These are phyloP conservation scores for Globomyces pollinis-pini DNA, from an alignment of 192 early-diverging fungal genomes.

Conservation along the genomic window DNA sequence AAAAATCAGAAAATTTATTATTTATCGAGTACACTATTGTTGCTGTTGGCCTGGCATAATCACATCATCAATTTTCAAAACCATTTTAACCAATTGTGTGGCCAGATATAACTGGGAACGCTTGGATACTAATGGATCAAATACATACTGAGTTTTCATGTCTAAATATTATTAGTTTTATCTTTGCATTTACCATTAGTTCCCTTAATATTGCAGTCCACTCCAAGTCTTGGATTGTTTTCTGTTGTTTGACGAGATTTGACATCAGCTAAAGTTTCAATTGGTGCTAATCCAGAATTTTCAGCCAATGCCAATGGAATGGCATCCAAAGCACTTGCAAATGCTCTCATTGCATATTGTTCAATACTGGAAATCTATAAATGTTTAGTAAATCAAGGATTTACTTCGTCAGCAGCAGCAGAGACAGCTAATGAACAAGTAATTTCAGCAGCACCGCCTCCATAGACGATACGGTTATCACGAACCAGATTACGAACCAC, in stretches of 20 bases:
- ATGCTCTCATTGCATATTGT: slow-evolving; percentile 99
- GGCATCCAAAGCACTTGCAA: slow-evolving; percentile 91
- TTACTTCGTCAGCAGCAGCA: slow-evolving; percentile 83
- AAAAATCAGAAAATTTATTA: slow-evolving; percentile 2
- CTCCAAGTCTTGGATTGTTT: slow-evolving; percentile 79
- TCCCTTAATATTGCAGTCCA: slow-evolving; percentile 91
- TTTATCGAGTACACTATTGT: slow-evolving; percentile 2
- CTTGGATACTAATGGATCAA: slow-evolving; percentile 99
- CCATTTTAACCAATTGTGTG: slow-evolving; percentile 98
- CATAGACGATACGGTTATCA: slow-evolving; percentile 98
- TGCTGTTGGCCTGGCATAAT: slow-evolving; percentile 19
- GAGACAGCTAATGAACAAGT: slow-evolving; percentile 89
- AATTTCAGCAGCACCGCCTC: slow-evolving; percentile 98
- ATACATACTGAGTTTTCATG: slow-evolving; percentile 97
- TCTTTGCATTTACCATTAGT: slow-evolving; percentile 56
- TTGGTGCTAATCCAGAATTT: slow-evolving; percentile 94
- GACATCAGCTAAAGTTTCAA: slow-evolving; percentile 91
- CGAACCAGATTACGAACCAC: slow-evolving; percentile 94
- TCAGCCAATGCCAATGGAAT: slow-evolving; percentile 89
- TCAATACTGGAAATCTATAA: slow-evolving; percentile 84
- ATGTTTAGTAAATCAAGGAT: too few species aligned
- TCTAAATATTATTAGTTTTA: slow-evolving; percentile 32
- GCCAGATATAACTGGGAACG: slow-evolving; percentile 96
- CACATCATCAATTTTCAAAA: slow-evolving; percentile 74
- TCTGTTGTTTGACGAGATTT: slow-evolving; percentile 90